Evolutionary conservation across 202 grass and related monocot species (phyloP), one percentile per base, ranked within the genome.

Genomic region (Brachypodium distachyon): DNA sequence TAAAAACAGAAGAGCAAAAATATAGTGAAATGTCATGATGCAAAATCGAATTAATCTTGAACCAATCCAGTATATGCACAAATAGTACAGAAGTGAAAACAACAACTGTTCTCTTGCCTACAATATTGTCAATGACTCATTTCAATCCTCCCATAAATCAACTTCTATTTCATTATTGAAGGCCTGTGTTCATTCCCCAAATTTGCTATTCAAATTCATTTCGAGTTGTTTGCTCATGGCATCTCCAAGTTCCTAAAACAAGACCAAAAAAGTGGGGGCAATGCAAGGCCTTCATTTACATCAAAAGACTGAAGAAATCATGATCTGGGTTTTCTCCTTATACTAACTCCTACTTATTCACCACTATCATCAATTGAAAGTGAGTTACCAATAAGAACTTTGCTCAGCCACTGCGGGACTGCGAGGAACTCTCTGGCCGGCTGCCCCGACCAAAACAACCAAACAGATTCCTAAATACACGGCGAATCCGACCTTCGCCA

Each of bases 401-500:
- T 76, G 63, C 29, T 87, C 74, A 81, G 72, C 73, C 87, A 82
- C 68, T 70, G 37, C 48, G 81, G 23, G 63, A 65, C 53, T 77
- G 81, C 0, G 87, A 78, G 22, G 91, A 80, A 52, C 87, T 72
- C 40, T 79, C 74, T n/a, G 75, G 67, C 28, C 74, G 73, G 31
- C 53, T 59, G 53, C 71, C 51, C 21, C 81, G 74, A 9, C 91
- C 73, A 0, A 98, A 94, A 61, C 92, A 98, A 36, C 84, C 85
- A 80, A 98, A 90, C 3, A 94, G 43, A 83, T 83, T 91, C 34
- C 95, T 88, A 50, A 98, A 84, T 69, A 88, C 47, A 40, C 86
- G 78, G 50, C 76, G 82, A 78, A 98, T 86, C 80, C 87, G 82
- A 67, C 87, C 72, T 77, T 90, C 83, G 0, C 85, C 56, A 1